Evolutionary conservation across 2,329 filamentous ascomycete species (phyloP).

Genomic region (Teratosphaeriaceae sp.): DNA sequence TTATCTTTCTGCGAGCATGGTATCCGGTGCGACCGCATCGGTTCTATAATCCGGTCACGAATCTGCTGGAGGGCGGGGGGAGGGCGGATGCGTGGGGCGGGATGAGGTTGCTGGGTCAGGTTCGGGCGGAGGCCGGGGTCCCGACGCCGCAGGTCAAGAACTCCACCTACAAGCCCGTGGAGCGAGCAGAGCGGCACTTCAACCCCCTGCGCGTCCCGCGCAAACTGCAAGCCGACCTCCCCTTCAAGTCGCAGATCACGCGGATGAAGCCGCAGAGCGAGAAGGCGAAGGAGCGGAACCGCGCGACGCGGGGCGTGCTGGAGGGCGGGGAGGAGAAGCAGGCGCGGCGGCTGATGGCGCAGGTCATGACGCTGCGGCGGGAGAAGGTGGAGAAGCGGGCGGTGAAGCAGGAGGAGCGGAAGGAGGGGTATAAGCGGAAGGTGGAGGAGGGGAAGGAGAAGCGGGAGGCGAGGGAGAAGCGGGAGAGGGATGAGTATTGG

Average conservation of each 20-base stretch:
- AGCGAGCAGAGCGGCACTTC: conserved; percentile 44
- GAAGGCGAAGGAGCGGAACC: conserved; percentile 90
- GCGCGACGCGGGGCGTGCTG: conserved; percentile 86
- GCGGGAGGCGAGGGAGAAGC: conserved; percentile 79
- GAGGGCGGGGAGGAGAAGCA: conserved; percentile 76
- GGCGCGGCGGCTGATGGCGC: conserved; percentile 83
- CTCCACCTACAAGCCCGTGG: conserved; percentile 68
- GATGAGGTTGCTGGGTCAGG: conserved; percentile 91
- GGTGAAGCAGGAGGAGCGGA: conserved; percentile 81
- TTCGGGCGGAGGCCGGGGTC: conserved; percentile 69
- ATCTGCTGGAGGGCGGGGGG: conserved; percentile 58
- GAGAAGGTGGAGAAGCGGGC: conserved; percentile 81
- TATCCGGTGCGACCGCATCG: conserved; percentile 91
- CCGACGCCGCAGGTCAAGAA: conserved; percentile 75
- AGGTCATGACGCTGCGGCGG: conserved; percentile 82
- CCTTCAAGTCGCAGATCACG: conserved; percentile 87
- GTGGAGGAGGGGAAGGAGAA: conserved; percentile 77
- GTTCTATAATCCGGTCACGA: conserved; percentile 95
- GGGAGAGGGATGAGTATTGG: conserved; percentile 91
- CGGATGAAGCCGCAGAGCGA: conserved; percentile 72
- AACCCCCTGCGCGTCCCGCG: conserved; percentile 66
- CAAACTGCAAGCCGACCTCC: conserved; percentile 73
- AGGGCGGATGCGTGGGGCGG: conserved; percentile 60
- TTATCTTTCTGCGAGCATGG: conserved; percentile 94
- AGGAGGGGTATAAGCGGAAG: conserved; percentile 73